Evolutionary conservation across 441 rosid species (phyloP), one percentile per base, ranked within the genome.

Genomic region (Codiaeum variegatum): DNA sequence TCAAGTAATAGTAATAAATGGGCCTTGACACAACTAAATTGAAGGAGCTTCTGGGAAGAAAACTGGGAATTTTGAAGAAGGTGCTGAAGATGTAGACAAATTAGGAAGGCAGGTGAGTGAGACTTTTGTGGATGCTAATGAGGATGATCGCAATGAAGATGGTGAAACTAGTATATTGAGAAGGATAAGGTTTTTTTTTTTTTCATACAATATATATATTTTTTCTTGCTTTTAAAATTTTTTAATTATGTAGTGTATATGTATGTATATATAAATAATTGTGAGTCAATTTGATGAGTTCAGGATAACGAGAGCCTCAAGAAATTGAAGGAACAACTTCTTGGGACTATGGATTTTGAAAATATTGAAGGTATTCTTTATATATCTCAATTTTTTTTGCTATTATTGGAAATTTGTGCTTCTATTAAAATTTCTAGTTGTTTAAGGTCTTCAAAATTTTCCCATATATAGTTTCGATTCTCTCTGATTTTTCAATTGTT

Each of bases 271-370:
- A 47, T 47, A 11, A 19, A 52, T 21, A 73, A 10, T 11, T 4
- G n/a, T 29, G 28, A 12, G 28, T 62, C 32, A 49, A 67, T 23
- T 73, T 23, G 32, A 49, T 36, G 23, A 51, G 52, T 62, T 73
- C 58, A 90, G 97, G 92, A 92, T 77, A 96, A 92, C 72, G 97
- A 90, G 82, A 90, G 96, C 82, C 73, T 92, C 69, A 83, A 94
- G 85, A 92, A 88, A 70, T 92, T 96, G 97, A 92, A 92, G 83
- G 93, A 92, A 80, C 88, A 90, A 85, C 97, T 92, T 60, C 89
- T 92, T 26, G 96, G 96, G 52, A 82, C 87, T 76, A 92, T 92
- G 67, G 94, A 92, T 78, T 77, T 88, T 40, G 85, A 84, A 74
- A 83, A 76, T 75, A 79, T 92, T 80, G 96, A 92, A 84, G 96